These are phyloP conservation scores for Kuraishia hungarica DNA, from an alignment of 805 yeast species.

Conservation along the genomic window DNA sequence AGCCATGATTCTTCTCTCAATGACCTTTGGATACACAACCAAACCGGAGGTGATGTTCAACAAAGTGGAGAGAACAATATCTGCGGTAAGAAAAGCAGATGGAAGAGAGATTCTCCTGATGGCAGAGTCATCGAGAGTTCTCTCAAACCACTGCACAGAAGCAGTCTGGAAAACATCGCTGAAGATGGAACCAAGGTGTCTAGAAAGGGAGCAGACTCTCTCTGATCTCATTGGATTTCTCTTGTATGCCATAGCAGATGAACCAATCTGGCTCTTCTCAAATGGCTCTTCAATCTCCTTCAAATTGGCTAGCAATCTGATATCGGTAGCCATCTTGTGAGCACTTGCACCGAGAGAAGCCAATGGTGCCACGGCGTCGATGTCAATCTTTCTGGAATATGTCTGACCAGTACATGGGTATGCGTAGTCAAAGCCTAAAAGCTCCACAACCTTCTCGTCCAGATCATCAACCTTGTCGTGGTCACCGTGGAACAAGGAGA, in stretches of 20 bases:
- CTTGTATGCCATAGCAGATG: constrained; percentile 98
- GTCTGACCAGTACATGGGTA: constrained; percentile 99
- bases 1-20: constrained; percentile 88
- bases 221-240: constrained; percentile 99
- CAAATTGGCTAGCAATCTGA: constrained; percentile 90
- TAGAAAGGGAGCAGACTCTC: constrained; percentile 95
- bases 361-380: constrained; percentile 86
- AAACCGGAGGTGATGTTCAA: constrained; percentile 89
- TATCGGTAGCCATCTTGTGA: constrained; percentile 96
- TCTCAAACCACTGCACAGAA: constrained; percentile 98
- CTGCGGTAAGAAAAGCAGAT: constrained; percentile 93
- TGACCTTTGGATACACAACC: constrained; percentile 97
- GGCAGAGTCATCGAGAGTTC: constrained; percentile 97
- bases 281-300: constrained; percentile 98
- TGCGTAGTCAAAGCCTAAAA: constrained; percentile 88
- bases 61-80: constrained; percentile 82
- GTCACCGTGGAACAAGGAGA: constrained; percentile 91
- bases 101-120: constrained; percentile 96
- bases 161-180: constrained; percentile 95
- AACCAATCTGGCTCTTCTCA: constrained; percentile 97
- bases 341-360: constrained; percentile 94
- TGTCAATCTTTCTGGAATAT: constrained; percentile 96
- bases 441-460: constrained; percentile 86
- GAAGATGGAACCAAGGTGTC: constrained; percentile 88
- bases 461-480: constrained; percentile 92